phyloP scores from a whole-genome alignment of 148 eudicot genomes.

The Cornus kousa region DNA sequence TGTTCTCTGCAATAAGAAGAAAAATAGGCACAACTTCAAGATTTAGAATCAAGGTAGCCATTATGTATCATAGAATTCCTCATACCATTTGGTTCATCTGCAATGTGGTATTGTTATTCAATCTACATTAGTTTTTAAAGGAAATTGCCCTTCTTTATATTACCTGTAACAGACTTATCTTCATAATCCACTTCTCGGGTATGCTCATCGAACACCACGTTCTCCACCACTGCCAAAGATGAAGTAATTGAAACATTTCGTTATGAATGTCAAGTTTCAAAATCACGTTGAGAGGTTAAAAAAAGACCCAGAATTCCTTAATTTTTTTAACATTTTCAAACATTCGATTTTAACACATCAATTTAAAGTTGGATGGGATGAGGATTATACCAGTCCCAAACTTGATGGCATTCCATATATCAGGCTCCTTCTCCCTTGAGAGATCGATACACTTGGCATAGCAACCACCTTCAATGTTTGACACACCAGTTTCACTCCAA shows the following conservation, averaged over 20 bases:
- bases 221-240: conserved; percentile 62
- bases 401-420: conserved; percentile 82
- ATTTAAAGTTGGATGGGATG: background rate
- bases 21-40: background rate
- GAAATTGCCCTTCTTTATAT: too few species aligned
- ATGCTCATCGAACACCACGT: conserved; percentile 92
- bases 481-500: conserved; percentile 72
- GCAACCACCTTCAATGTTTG: conserved; percentile 86
- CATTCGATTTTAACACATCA: too few species aligned
- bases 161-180: conserved; percentile 88
- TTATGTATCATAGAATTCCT: too few species aligned
- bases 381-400: conserved; percentile 42
- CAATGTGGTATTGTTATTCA: too few species aligned
- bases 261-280: background rate
- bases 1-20: conserved; percentile 48
- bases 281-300: too few species aligned
- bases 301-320: too few species aligned
- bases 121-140: too few species aligned
- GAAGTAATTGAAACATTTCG: background rate
- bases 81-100: too few species aligned
- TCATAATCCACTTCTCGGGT: conserved; percentile 81
- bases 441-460: conserved; percentile 89
- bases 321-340: too few species aligned
- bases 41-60: background rate
- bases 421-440: conserved; percentile 70